Conservation (phyloP, 345 rosid species). For the Odontarrhena argentea region DNA sequence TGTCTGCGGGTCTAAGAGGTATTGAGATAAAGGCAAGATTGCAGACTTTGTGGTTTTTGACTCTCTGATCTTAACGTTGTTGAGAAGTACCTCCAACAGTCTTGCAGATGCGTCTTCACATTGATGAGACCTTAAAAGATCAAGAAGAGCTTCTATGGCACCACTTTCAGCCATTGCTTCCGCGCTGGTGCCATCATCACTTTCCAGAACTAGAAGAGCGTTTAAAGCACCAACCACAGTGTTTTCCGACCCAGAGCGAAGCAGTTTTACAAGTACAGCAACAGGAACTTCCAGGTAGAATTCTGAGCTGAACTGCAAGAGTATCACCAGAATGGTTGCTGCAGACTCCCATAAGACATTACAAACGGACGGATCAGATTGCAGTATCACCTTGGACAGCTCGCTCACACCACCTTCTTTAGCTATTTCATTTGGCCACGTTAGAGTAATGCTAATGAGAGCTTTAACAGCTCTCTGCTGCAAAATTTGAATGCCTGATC, state of each 20-base stretch:
- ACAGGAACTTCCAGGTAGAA: slow-evolving; percentile 94
- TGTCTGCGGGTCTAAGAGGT: slow-evolving; percentile 97
- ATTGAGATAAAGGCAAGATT: slow-evolving; percentile 86
- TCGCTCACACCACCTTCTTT: slow-evolving; percentile 95
- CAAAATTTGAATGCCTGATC: slow-evolving; percentile 81
- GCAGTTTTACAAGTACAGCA: slow-evolving; percentile 90
- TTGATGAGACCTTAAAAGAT: slow-evolving; percentile 91
- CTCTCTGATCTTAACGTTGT: slow-evolving; percentile 95
- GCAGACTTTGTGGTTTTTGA: slow-evolving; percentile 90
- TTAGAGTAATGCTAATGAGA: slow-evolving; percentile 82
- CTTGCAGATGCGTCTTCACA: slow-evolving; percentile 98
- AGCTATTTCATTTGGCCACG: slow-evolving; percentile 95
- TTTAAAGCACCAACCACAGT: slow-evolving; percentile 86
- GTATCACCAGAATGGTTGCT: slow-evolving; percentile 77
- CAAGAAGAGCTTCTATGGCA: slow-evolving; percentile 96
- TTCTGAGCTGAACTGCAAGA: slow-evolving; percentile 95
- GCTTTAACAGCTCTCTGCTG: slow-evolving; percentile 99
- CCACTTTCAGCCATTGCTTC: slow-evolving; percentile 99
- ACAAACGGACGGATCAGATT: slow-evolving; percentile 93
- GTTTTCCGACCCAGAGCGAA: slow-evolving; percentile 80
- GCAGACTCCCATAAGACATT: slow-evolving; percentile 96
- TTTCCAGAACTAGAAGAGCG: slow-evolving; percentile 95
- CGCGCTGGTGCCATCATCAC: slow-evolving; percentile 93
- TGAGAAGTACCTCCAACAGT: slow-evolving; percentile 87
- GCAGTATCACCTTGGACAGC: slow-evolving; percentile 88